Evolutionary conservation across 164 flowering plant species (phyloP), one percentile per base, ranked within the genome.

Genomic region (Akebia trifoliata): DNA sequence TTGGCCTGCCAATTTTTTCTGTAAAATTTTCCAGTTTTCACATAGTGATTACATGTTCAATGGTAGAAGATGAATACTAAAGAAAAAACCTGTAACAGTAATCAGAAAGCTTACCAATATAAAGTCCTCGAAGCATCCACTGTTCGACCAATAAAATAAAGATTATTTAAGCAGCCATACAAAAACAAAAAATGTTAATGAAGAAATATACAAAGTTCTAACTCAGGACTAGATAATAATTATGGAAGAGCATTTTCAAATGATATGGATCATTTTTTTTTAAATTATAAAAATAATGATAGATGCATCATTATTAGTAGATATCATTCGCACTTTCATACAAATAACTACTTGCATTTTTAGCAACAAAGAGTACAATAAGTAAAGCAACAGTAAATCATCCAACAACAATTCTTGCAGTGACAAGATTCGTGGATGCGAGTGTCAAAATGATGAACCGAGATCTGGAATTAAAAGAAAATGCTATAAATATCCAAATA

Each of bases 51-150:
- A 65, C n/a, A n/a, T 25, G 29, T 25, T 18, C 21, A 14, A 59
- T 17, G 26, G 6, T 1, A 32, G 52, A 20, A 15, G 18, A 34
- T 34, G 26, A 28, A 25, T 8, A 40, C 45, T 1, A 15, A 20
- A 43, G 37, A 37, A n/a, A 35, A 40, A 14, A 48, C 0, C 0
- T 25, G 31, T 34, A 42, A 62, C 29, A n/a, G n/a, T 57, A 47
- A 49, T 17, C 40, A 50, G 11, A 60, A 51, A 9, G 62, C 80
- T 65, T 54, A 93, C 95, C 99, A 52, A 90, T 78, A 62, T 96
- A 93, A 66, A 93, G 96, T 64, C 94, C 94, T 47, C 98, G 81
- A 50, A 93, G 92, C 28, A 86, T 81, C 98, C 98, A 93, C 98
- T 89, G 84, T 63, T 60, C 26, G 22, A 37, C 54, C 29, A 45